These are phyloP conservation scores for Psilocybe cyanescens DNA, from an alignment of 768 basidiomycete genomes.

Conservation along the genomic window DNA sequence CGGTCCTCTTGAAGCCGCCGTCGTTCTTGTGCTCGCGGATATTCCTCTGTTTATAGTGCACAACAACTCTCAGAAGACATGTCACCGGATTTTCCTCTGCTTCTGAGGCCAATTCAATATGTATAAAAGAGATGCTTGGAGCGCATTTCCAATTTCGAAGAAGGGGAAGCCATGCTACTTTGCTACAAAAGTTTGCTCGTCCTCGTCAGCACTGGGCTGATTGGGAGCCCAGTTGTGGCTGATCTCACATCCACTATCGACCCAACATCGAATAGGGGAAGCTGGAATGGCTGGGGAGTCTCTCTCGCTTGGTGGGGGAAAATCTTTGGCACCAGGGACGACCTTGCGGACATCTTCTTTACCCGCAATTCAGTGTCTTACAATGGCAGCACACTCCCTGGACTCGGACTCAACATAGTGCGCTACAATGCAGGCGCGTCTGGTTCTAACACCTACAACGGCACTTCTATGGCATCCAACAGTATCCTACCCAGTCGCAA, in stretches of 20 bases:
- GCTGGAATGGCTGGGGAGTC: constrained; percentile 22
- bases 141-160: too few species aligned
- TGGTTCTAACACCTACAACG: constrained; percentile 19
- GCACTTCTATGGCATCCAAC: constrained; percentile 17
- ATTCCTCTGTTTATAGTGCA: background rate
- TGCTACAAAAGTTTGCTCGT: constrained; percentile 4
- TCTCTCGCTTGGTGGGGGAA: constrained; percentile 24
- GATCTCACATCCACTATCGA: constrained; percentile 18
- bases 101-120: background rate
- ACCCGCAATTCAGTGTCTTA: constrained; percentile 10
- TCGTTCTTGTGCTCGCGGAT: background rate
- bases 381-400: constrained; percentile 14
- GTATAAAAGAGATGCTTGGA: too few species aligned
- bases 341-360: constrained; percentile 22
- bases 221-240: constrained; percentile 6
- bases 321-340: constrained; percentile 16
- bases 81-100: background rate
- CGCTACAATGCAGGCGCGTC: constrained; percentile 21
- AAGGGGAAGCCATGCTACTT: background rate
- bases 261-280: constrained; percentile 17
- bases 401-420: constrained; percentile 19
- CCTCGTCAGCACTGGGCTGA: background rate
- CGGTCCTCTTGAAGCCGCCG: background rate
- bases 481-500: constrained; percentile 15
- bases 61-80: background rate